These are phyloP conservation scores for Ceratobasidium sp. DNA, from an alignment of 1,284 basidiomycete genomes.

Conservation along the genomic window DNA sequence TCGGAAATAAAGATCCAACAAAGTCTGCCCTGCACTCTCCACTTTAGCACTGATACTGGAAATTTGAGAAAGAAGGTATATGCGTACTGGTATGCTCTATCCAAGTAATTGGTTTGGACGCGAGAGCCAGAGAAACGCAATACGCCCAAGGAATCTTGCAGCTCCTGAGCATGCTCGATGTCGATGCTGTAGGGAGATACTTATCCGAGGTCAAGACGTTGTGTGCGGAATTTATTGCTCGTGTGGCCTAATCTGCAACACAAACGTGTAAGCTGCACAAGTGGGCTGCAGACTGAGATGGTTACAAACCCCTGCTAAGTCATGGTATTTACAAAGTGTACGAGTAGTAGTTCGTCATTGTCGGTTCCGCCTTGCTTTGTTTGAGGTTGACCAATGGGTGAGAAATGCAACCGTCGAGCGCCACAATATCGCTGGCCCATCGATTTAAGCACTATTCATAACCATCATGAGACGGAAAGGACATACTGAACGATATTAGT, in stretches of 20 bases:
- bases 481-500: constrained; percentile 69
- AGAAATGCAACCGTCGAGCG: no score
- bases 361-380: constrained; percentile 63
- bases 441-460: constrained; percentile 51
- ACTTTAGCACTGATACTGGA: not conserved
- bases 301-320: constrained; percentile 73
- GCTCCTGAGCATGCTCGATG: constrained; percentile 68
- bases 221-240: constrained; percentile 70
- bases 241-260: constrained; percentile 66
- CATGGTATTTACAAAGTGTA: constrained; percentile 68
- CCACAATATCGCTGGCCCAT: no score
- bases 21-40: constrained; percentile 61
- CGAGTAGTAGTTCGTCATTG: constrained; percentile 68
- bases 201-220: constrained; percentile 65
- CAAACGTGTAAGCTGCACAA: constrained; percentile 42
- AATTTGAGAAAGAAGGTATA: not conserved
- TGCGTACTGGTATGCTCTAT: constrained; percentile 67
- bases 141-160: constrained; percentile 77
- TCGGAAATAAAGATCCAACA: constrained; percentile 74
- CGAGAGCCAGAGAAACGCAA: constrained; percentile 73
- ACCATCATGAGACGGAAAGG: constrained; percentile 14
- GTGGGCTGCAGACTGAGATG: constrained; percentile 50
- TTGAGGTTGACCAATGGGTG: no score
- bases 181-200: constrained; percentile 64
- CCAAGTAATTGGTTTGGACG: constrained; percentile 75